Evolutionary conservation across 78 protist species (phyloP).

Genomic region (Chrysochromulina parva): DNA sequence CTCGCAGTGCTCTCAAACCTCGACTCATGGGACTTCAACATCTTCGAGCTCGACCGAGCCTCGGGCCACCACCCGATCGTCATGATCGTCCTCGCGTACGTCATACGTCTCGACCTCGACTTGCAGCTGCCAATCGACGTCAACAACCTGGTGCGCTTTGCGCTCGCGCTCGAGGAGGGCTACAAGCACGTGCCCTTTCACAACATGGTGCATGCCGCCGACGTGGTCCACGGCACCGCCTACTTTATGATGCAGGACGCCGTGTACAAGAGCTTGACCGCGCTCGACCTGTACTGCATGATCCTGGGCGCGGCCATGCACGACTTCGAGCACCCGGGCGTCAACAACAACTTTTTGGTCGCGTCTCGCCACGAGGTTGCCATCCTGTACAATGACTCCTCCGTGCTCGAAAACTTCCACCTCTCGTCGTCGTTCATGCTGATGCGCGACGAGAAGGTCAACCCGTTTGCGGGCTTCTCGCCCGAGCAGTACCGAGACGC

Average conservation of each 20-base stretch:
- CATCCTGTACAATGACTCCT: neutral
- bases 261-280: neutral
- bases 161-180: neutral
- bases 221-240: neutral
- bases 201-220: constrained; percentile 3
- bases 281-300: neutral
- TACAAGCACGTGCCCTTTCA: constrained; percentile 7
- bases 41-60: too few species aligned
- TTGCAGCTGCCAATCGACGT: neutral
- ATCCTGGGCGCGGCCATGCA: constrained; percentile 11
- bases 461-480: neutral
- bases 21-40: too few species aligned
- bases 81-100: neutral
- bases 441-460: too few species aligned
- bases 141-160: neutral
- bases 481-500: neutral
- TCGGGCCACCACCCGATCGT: too few species aligned
- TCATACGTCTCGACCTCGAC: neutral
- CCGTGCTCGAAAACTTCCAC: constrained; percentile 9
- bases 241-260: neutral
- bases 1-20: too few species aligned
- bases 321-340: constrained; percentile 15
- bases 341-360: neutral
- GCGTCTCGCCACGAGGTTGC: neutral
- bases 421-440: neutral